These are phyloP conservation scores for Linnemannia schmuckeri DNA, from an alignment of 192 early-diverging fungal genomes.

Conservation along the genomic window DNA sequence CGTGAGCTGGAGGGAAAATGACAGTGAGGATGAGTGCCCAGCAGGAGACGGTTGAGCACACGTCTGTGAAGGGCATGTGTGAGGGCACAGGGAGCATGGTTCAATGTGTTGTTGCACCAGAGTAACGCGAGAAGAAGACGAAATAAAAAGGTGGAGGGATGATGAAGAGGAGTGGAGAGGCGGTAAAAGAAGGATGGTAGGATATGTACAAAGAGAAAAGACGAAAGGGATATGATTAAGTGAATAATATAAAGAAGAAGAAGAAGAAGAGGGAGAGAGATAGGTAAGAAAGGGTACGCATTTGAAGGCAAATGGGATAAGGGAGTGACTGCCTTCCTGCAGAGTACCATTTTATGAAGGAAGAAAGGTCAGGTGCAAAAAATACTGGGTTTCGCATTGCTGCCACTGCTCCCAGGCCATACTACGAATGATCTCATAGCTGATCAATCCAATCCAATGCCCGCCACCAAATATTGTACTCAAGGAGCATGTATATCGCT, in stretches of 20 bases:
- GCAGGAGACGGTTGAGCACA: slow-evolving; percentile 51
- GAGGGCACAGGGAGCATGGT: slow-evolving; percentile 26
- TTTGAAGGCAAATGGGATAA: background rate
- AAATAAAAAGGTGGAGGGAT: background rate
- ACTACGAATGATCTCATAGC: too few relatives aligned
- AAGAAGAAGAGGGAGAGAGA: background rate
- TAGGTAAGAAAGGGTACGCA: background rate
- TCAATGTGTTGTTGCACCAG: background rate
- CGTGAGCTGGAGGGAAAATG: slow-evolving; percentile 35
- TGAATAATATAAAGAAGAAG: background rate
- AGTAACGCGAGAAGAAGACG: background rate
- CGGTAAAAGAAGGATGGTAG: background rate
- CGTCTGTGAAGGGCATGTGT: slow-evolving; percentile 48
- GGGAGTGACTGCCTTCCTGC: too few relatives aligned
- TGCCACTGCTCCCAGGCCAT: too few relatives aligned
- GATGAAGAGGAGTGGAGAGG: background rate
- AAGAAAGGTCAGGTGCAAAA: too few relatives aligned
- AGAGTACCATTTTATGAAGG: too few relatives aligned
- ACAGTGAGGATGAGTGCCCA: slow-evolving; percentile 52
- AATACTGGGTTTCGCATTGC: too few relatives aligned
- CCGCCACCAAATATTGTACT: too few relatives aligned
- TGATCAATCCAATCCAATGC: too few relatives aligned
- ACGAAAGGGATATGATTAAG: background rate
- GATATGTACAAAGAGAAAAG: background rate
- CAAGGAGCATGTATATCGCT: too few relatives aligned